Base-by-base conservation (phyloP, 257 asterid species). In the Ajuga chamaepitys region DNA sequence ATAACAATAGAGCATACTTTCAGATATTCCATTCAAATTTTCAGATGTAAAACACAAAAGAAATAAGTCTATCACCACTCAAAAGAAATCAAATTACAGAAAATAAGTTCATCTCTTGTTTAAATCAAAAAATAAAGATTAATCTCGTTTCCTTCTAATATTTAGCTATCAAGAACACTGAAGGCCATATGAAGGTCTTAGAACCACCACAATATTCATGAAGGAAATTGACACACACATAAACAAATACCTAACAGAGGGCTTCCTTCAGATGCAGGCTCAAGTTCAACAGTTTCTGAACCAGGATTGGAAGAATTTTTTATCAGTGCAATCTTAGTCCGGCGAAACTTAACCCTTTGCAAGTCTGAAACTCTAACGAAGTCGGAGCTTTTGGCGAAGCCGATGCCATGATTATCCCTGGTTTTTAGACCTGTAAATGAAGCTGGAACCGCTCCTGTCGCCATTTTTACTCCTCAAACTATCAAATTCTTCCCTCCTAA, bases 201-300 rank as follows among this genome's bases (percentile, higher is more conserved):
- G 4, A 62, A 54, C 13, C 21, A 64, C 21, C 5, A 44, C n/a
- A 34, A 20, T 5, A 21, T 0, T 30, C 37, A 30, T 30, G 37
- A 30, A 30, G 37, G 7, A 30, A 5, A 30, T 30, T 30, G 7
- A 1, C 37, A 30, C 37, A 30, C 37, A 30, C 37, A 3, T 2
- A 28, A 28, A 28, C 37, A 4, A 4, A 53, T 85, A 93, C 99
- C 99, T 83, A 94, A 78, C 22, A 94, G 81, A 14, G 75, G 88
- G 78, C 99, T 94, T 73, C 98, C 99, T 66, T 80, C 95, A 28
- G 97, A 90, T 26, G 96, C 99, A 70, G 93, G 91, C 83, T 86
- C 88, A 59, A 94, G 89, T 67, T 88, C 91, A 67, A 81, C 95
- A 61, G 95, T 92, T 40, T 92, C 96, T n/a, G 83, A 80, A 55